Evolutionary conservation across 129 eudicot species (phyloP), one percentile per base, ranked within the genome.

Genomic region (Ambrosia trifida): DNA sequence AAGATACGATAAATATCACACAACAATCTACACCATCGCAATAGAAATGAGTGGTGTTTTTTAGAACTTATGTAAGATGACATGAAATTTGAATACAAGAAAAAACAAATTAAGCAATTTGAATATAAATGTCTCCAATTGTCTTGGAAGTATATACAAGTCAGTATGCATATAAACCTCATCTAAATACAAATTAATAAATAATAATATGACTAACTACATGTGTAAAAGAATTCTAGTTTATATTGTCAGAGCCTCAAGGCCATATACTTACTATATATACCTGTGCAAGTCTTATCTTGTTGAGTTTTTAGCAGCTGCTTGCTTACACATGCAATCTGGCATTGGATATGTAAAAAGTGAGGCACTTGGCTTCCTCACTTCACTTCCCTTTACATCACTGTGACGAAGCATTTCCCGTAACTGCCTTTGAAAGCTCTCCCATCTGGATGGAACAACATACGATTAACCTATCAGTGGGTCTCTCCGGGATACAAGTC

Each of bases 381-480:
- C 1, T 74, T 88, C 97, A 20, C 83, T 73, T n/a, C 94, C 99
- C 78, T 95, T 95, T 65, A 72, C 69, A 73, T 95, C 99, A 57
- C 91, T 95, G 72, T 89, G 99, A 72, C 35, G 95, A 78, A 95
- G 99, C 99, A 95, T 95, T 24, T 95, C 99, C 53, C 86, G 84
- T 82, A 95, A 59, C 56, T 88, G 94, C 38, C 81, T 84, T 52
- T 88, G 86, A 38, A 95, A 95, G 65, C 83, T 85, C 64, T 90
- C 87, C 99, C 99, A 95, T 83, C 98, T 94, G 64, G 78, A 54
- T 94, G 64, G 78, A 54, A 78, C 36, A 54, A 38, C 69, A 73
- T 16, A 11, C 12, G 13, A n/a, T 47, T 14, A 47, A 11, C 53
- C 3, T 47, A 47, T 47, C 53, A 16, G 19, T 40, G 44, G 44